phyloP scores from a whole-genome alignment of 2,329 filamentous ascomycete genomes.

The Stenocarpella maydis region DNA sequence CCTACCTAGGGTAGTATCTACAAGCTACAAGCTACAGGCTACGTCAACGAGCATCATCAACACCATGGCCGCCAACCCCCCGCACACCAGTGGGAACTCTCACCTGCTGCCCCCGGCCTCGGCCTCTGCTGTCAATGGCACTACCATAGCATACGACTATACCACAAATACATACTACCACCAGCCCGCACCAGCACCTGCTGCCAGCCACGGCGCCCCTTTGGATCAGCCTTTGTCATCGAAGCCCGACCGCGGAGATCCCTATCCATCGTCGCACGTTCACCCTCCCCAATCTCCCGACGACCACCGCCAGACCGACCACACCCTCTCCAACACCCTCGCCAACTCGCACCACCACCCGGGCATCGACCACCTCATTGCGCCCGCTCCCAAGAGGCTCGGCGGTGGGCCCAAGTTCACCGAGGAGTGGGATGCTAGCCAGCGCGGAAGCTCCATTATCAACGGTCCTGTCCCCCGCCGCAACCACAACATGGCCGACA shows the following conservation, averaged over 20 bases:
- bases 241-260: conserved; percentile 16
- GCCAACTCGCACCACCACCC: conserved; percentile 36
- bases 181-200: conserved; percentile 17
- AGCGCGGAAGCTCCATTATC: conserved; percentile 70
- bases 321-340: conserved; percentile 37
- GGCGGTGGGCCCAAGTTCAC: conserved; percentile 65
- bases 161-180: conserved; percentile 1
- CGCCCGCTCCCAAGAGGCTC: conserved; percentile 39
- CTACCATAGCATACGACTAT: conserved; percentile 25
- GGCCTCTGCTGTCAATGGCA: conserved; percentile 29
- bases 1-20: too few relatives aligned
- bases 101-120: conserved; percentile 20
- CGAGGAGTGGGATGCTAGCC: conserved; percentile 76
- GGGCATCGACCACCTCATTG: conserved; percentile 33
- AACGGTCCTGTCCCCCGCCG: conserved; percentile 51
- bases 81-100: conserved; percentile 9
- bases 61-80: conserved; percentile 31
- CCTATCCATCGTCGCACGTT: conserved; percentile 21
- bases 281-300: conserved; percentile 4
- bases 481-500: conserved; percentile 35
- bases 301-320: conserved; percentile 12
- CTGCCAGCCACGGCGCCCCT: conserved; percentile 12
- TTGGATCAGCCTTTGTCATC: conserved; percentile 31
- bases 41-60: conserved; percentile 27
- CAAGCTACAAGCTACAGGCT: background rate